phyloP scores from a whole-genome alignment of 1,139 yeast genomes.

The Pichia sp. region DNA sequence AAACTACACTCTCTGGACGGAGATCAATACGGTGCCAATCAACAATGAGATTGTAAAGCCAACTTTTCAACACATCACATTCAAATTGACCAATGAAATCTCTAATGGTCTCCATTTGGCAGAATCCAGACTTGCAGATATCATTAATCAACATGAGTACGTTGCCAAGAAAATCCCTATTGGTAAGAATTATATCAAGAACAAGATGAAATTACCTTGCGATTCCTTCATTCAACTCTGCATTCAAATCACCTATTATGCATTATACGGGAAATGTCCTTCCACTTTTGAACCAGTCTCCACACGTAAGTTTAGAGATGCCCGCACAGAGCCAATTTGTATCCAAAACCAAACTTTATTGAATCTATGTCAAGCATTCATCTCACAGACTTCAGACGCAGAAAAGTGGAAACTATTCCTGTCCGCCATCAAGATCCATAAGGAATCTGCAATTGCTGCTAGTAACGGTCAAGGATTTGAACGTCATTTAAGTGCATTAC shows the following conservation, averaged over 20 bases:
- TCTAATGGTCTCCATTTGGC: slow-evolving; percentile 52
- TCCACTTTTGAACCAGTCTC: slow-evolving; percentile 70
- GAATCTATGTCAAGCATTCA: slow-evolving; percentile 52
- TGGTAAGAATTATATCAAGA: slow-evolving; percentile 41
- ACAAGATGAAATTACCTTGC: slow-evolving; percentile 46
- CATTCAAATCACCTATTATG: slow-evolving; percentile 64
- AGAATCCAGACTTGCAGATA: slow-evolving; percentile 69
- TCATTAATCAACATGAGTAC: slow-evolving; percentile 64
- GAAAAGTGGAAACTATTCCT: slow-evolving; percentile 46
- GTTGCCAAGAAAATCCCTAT: slow-evolving; percentile 29
- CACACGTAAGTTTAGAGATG: slow-evolving; percentile 57
- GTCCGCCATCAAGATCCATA: slow-evolving; percentile 47
- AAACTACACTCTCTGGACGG: slow-evolving; percentile 59
- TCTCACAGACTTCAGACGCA: slow-evolving; percentile 40
- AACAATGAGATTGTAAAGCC: slow-evolving; percentile 36
- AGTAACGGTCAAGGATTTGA: slow-evolving; percentile 63
- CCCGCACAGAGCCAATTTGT: slow-evolving; percentile 63
- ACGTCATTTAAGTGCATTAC: slow-evolving; percentile 59
- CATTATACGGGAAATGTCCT: slow-evolving; percentile 61
- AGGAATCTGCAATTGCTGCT: slow-evolving; percentile 41
- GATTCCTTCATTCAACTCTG: slow-evolving; percentile 66
- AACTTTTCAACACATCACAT: slow-evolving; percentile 33
- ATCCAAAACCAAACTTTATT: slow-evolving; percentile 50
- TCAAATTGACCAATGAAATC: slow-evolving; percentile 43
- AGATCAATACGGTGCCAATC: slow-evolving; percentile 30